Evolutionary conservation across 257 asterid species (phyloP).

Genomic region (Petunia axillaris): DNA sequence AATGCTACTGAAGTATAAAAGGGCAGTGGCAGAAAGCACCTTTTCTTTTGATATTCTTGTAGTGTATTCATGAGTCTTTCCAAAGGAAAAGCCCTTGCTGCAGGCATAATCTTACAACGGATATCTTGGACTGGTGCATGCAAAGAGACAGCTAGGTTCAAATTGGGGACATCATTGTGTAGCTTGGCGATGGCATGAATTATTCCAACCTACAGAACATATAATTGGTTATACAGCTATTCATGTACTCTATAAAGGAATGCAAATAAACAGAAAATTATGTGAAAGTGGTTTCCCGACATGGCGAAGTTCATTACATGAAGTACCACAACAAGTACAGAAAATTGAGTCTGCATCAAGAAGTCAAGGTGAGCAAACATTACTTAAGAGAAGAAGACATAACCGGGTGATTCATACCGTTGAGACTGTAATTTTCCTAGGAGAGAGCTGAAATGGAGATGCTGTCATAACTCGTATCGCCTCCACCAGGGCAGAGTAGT

Average conservation of each 20-base stretch:
- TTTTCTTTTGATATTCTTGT: conserved; percentile 69
- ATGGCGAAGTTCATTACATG: background rate
- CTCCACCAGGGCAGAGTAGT: conserved; percentile 78
- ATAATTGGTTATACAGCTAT: background rate
- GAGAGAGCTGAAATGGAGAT: conserved; percentile 82
- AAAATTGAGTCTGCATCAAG: background rate
- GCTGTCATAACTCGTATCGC: conserved; percentile 84
- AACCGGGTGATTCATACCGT: conserved; percentile 54
- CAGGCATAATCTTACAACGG: conserved; percentile 99
- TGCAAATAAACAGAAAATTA: background rate
- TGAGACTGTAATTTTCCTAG: conserved; percentile 83
- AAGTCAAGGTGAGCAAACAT: background rate
- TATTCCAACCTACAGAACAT: conserved; percentile 74
- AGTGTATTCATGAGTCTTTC: conserved; percentile 81
- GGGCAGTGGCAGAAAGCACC: conserved; percentile 44
- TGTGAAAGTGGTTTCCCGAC: background rate
- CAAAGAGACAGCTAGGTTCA: conserved; percentile 90
- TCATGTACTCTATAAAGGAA: background rate
- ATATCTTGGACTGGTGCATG: conserved; percentile 96
- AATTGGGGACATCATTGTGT: conserved; percentile 74
- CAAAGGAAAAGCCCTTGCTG: conserved; percentile 95
- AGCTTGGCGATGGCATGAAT: conserved; percentile 84
- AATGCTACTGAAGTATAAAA: background rate
- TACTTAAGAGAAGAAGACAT: background rate
- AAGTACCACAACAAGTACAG: background rate